phyloP scores from a whole-genome alignment of 2,329 filamentous ascomycete genomes.

The Teratosphaeria destructans region DNA sequence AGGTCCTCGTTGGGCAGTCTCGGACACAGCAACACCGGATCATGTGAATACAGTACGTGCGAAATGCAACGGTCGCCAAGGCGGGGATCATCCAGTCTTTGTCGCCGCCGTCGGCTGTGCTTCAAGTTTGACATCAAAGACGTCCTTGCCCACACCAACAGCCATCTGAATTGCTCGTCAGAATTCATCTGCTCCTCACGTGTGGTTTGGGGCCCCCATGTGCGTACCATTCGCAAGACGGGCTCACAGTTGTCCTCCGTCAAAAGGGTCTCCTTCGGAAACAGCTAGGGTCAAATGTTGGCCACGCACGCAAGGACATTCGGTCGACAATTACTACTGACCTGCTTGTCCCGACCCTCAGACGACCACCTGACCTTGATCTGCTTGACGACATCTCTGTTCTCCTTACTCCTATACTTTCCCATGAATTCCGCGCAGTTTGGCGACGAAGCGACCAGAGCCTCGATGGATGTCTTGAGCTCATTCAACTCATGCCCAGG shows the following conservation, averaged over 20 bases:
- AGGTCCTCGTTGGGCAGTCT: too few species aligned
- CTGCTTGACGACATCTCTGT: conserved; percentile 19
- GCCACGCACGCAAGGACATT: neutral
- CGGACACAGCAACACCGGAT: too few species aligned
- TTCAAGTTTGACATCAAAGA: conserved; percentile 24
- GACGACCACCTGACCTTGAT: conserved; percentile 25
- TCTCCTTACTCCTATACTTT: conserved; percentile 26
- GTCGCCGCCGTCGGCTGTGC: neutral
- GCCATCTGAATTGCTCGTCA: conserved; percentile 9
- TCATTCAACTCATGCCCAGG: conserved; percentile 15
- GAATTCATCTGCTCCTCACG: conserved; percentile 8
- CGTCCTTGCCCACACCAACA: conserved; percentile 23
- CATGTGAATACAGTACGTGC: neutral
- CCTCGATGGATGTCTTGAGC: conserved; percentile 13
- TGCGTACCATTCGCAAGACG: conserved; percentile 11
- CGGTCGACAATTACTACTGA: neutral
- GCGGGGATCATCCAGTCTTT: neutral
- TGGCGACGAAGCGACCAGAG: conserved; percentile 15
- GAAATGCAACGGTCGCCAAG: neutral
- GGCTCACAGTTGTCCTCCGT: conserved; percentile 26
- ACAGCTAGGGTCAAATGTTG: conserved; percentile 10
- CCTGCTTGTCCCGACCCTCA: conserved; percentile 22
- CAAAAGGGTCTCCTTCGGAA: conserved; percentile 24
- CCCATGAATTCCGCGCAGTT: conserved; percentile 27
- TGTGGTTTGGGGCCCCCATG: neutral